Base-by-base conservation (phyloP, 192 early-diverging fungal genomes). In the Gigaspora rosea region DNA sequence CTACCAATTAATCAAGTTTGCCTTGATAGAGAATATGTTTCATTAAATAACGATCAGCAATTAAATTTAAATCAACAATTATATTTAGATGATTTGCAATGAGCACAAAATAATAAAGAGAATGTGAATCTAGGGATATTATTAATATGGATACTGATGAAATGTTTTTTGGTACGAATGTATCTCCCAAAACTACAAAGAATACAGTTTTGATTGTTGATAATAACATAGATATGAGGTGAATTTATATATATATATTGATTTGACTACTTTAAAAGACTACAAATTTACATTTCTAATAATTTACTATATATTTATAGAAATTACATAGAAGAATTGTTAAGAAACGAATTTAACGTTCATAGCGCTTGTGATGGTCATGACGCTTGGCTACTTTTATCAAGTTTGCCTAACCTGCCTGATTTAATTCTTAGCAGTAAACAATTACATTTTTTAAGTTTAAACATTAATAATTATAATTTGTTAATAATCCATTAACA, bases 201-300 rank as follows among this genome's bases (percentile, higher is more conserved):
- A 22, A n/a, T 49, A 67, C 20, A 20, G 70, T 86, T 20, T 69
- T 86, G 5, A 35, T 86, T n/a, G 82, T 80, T 2, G 85, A 86
- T 59, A 82, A 86, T 63, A 86, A 86, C 57, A 50, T 64, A 41
- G 85, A 86, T 57, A 86, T 86, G 82, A 78, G 82, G 50, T 76
- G 54, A 12, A 15, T 3, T 10, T 41, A 54, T 20, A 51, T 35
- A 18, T 20, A 41, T 22, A 2, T 8, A 22, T 32, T 51, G 18
- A 13, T 41, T 9, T 11, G 8, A 51, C 46, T 1, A 20, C 47
- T 41, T 41, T 41, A 41, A 41, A 3, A 41, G 36, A 41, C 36
- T 41, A 41, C 36, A 41, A 41, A 3, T n/a, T 5, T 3, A 5
- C 36, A 41, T 3, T 5, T 9, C 61, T 62, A 49, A 20, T 4